phyloP scores from a whole-genome alignment of 148 eudicot species.

The Rhododendron ovatum region DNA sequence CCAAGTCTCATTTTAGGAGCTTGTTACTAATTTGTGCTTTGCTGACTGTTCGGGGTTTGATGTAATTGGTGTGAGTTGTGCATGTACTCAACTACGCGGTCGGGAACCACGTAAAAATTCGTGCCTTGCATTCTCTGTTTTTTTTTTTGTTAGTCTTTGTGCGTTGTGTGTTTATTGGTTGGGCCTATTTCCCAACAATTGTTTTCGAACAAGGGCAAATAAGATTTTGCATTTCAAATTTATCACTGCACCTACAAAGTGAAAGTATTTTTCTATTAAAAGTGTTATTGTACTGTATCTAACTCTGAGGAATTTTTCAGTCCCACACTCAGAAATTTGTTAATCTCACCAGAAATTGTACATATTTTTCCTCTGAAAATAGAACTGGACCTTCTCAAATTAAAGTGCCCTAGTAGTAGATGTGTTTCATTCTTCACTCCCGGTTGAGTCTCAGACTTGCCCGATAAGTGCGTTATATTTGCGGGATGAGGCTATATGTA shows the following conservation, averaged over 20 bases:
- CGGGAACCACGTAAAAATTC: neutral
- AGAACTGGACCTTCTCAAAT: neutral
- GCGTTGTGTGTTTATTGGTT: neutral
- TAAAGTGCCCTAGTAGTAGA: neutral
- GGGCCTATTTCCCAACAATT: neutral
- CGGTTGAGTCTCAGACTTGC: neutral
- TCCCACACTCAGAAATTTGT: neutral
- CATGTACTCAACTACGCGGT: neutral
- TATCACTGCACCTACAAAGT: neutral
- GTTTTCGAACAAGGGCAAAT: neutral
- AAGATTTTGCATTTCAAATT: neutral
- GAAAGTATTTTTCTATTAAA: neutral
- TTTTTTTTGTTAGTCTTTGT: neutral
- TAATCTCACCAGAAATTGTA: neutral
- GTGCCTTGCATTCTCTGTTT: neutral
- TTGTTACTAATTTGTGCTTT: neutral
- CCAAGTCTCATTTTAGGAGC: neutral
- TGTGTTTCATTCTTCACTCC: neutral
- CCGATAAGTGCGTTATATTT: neutral
- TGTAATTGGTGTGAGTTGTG: neutral
- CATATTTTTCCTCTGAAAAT: neutral
- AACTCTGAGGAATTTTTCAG: neutral
- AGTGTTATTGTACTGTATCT: neutral
- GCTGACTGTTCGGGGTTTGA: neutral
- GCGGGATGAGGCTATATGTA: neutral